Evolutionary conservation across 345 rosid species (phyloP).

Genomic region (Clarkia xantiana): DNA sequence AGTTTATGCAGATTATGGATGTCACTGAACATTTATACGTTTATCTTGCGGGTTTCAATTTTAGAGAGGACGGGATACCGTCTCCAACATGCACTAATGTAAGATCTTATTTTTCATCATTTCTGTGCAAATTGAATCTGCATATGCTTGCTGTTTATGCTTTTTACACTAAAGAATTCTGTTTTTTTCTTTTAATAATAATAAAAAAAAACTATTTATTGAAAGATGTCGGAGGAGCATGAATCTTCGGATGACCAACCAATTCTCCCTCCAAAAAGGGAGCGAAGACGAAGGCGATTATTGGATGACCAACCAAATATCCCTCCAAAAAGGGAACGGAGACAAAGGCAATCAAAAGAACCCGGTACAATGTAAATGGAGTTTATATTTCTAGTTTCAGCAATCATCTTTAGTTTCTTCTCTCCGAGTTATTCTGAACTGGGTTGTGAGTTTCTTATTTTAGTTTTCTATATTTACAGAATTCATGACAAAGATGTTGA

Average conservation of each 20-base stretch:
- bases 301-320: slow-evolving; percentile 21
- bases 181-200: background rate
- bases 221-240: slow-evolving; percentile 27
- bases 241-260: slow-evolving; percentile 19
- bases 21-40: slow-evolving; percentile 43
- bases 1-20: slow-evolving; percentile 45
- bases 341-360: slow-evolving; percentile 27
- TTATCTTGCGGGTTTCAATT: slow-evolving; percentile 33
- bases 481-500: slow-evolving; percentile 16
- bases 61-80: slow-evolving; percentile 24
- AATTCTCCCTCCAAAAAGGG: slow-evolving; percentile 18
- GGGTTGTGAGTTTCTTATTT: background rate
- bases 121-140: background rate
- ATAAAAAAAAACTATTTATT: no score
- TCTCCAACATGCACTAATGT: slow-evolving; percentile 30
- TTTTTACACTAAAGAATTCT: slow-evolving; percentile 1
- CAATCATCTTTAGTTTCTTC: background rate
- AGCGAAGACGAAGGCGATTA: slow-evolving; percentile 33
- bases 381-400: background rate
- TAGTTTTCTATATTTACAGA: background rate
- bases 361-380: slow-evolving; percentile 26
- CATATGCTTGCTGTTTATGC: background rate
- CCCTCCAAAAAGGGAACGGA: slow-evolving; percentile 19
- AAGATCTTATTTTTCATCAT: slow-evolving; percentile 11
- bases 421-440: background rate